A percentile compares a stretch with the other conserved stretches of the same genome.
phyloP scores from a whole-genome alignment of 129 eudicot species.

The Daucus carota region DH1_v3.0 NC_030381.2:51583001-51583500 shows the following conservation, averaged over 20 bases:
- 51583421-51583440: background rate
- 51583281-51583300: conserved; percentile 62
- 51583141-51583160: background rate
- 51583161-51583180: conserved; percentile 94
- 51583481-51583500: conserved; percentile 44
- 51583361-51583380: conserved; percentile 23
- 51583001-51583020: conserved; percentile 26
- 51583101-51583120: background rate
- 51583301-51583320: conserved; percentile 86
- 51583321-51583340: conserved; percentile 82
- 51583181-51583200: conserved; percentile 66
- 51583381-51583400: background rate
- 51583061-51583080: background rate
- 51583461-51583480: conserved; percentile 80
- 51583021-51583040: background rate
- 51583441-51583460: background rate
- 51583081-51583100: background rate
- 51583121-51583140: background rate
- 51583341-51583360: conserved; percentile 36
- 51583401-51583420: conserved; percentile 23
- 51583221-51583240: conserved; percentile 92
- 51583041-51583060: background rate
- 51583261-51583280: conserved; percentile 73
- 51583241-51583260: conserved; percentile 93
- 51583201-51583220: conserved; percentile 72